phyloP scores from a whole-genome alignment of 1,284 basidiomycete species.

The Golubevia sp. region DNA sequence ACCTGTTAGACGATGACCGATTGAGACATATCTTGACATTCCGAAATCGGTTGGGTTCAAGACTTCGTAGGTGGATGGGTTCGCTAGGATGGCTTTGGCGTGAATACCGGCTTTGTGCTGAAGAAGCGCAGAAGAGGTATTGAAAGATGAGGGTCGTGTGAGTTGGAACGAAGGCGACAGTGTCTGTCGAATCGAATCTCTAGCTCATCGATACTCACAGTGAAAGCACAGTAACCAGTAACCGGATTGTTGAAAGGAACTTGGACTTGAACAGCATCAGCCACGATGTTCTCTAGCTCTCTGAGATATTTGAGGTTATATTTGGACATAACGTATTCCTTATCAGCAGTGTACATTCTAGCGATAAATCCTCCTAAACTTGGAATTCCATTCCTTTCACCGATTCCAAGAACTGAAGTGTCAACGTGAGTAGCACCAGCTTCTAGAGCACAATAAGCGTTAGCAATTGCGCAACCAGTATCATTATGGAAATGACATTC shows the following conservation, averaged over 20 bases:
- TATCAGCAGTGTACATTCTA: constrained; percentile 60
- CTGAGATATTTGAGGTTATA: constrained; percentile 60
- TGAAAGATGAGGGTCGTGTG: too few species aligned
- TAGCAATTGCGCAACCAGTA: constrained; percentile 90
- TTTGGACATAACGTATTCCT: constrained; percentile 61
- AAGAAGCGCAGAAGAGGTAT: too few species aligned
- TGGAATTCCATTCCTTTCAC: constrained; percentile 59
- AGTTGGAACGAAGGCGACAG: too few species aligned
- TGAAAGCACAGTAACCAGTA: constrained; percentile 61
- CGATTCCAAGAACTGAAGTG: constrained; percentile 59
- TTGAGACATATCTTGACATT: constrained; percentile 58
- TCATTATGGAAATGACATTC: constrained; percentile 99
- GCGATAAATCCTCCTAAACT: constrained; percentile 59
- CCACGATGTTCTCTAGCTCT: constrained; percentile 59
- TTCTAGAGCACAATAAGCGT: constrained; percentile 97
- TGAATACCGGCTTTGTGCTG: constrained; percentile 97
- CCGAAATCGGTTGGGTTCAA: constrained; percentile 60
- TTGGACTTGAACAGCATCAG: constrained; percentile 58
- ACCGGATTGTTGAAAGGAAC: constrained; percentile 62
- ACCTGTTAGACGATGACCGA: constrained; percentile 55
- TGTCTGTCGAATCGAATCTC: too few species aligned
- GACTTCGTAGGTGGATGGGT: constrained; percentile 86
- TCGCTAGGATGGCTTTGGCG: constrained; percentile 99
- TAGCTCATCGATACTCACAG: constrained; percentile 5
- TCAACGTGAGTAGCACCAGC: constrained; percentile 99